Percentiles rank a stretch among this genome's conserved stretches.
Conservation (phyloP, 768 basidiomycete species). For the Suillus fuscotomentosus region DNA sequence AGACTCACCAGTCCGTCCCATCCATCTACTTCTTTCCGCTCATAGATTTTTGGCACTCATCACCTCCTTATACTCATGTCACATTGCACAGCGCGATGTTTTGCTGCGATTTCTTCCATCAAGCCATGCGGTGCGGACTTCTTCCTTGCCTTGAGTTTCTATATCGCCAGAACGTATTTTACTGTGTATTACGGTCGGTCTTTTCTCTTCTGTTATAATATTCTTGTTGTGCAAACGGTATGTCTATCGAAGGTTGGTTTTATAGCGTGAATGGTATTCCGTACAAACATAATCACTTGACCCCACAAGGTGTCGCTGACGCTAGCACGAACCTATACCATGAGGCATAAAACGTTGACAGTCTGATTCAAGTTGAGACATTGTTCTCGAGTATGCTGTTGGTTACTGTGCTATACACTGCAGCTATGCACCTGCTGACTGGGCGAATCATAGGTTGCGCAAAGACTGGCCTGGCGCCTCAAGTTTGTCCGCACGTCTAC, state of each 20-base stretch:
- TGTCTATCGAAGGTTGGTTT: constrained; percentile 7
- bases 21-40: constrained; percentile 27
- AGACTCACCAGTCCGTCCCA: constrained; percentile 37
- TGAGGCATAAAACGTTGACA: not conserved
- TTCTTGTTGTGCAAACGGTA: constrained; percentile 8
- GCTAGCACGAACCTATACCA: not conserved
- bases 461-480: not conserved
- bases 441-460: not conserved
- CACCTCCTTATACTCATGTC: constrained; percentile 16
- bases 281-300: constrained; percentile 1
- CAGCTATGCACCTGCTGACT: not conserved
- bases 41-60: constrained; percentile 25
- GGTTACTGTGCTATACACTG: not conserved
- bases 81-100: constrained; percentile 6
- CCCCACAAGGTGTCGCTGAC: not conserved
- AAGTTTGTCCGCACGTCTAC: not conserved
- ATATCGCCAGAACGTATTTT: constrained; percentile 21
- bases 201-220: constrained; percentile 14
- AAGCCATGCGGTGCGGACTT: constrained; percentile 28
- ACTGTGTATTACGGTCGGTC: constrained; percentile 34
- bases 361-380: not conserved
- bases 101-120: constrained; percentile 2
- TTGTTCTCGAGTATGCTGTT: not conserved
- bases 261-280: not conserved
- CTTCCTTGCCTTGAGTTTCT: constrained; percentile 12